Evolutionary conservation across 1,139 yeast genomes (phyloP).

Genomic region (Candida sanyaensis): DNA sequence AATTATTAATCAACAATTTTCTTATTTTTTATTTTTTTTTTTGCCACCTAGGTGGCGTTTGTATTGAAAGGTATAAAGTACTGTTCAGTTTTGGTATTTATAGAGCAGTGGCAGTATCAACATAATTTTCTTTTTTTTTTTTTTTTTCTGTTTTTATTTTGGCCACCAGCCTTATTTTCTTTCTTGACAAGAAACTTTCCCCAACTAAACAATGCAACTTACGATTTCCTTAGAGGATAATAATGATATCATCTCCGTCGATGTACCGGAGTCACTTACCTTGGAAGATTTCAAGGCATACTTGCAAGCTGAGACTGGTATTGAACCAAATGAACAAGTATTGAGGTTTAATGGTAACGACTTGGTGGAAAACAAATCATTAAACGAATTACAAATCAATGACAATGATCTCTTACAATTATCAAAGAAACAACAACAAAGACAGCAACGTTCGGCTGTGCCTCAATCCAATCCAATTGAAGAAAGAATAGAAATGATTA

Average conservation of each 20-base stretch:
- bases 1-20: too few relatives aligned
- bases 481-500: slow-evolving; percentile 48
- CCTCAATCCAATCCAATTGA: slow-evolving; percentile 20
- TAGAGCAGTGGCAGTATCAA: neutral
- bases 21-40: too few relatives aligned
- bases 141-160: slow-evolving; percentile 3
- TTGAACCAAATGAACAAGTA: slow-evolving; percentile 48
- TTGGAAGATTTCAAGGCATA: slow-evolving; percentile 75
- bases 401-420: slow-evolving; percentile 61
- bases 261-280: slow-evolving; percentile 63
- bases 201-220: slow-evolving; percentile 29
- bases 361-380: slow-evolving; percentile 36
- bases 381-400: slow-evolving; percentile 48
- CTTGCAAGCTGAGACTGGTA: slow-evolving; percentile 70
- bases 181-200: neutral
- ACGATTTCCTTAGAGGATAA: slow-evolving; percentile 35
- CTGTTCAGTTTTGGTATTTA: too few relatives aligned
- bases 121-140: too few relatives aligned
- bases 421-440: slow-evolving; percentile 14
- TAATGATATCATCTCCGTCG: slow-evolving; percentile 43
- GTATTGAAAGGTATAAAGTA: too few relatives aligned
- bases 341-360: slow-evolving; percentile 48
- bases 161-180: slow-evolving; percentile 7
- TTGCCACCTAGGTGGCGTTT: neutral
- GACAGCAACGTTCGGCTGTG: slow-evolving; percentile 3